Evolutionary conservation across 805 yeast genomes (phyloP), one percentile per base, ranked within the genome.

Genomic region (Blastobotrys americana): DNA sequence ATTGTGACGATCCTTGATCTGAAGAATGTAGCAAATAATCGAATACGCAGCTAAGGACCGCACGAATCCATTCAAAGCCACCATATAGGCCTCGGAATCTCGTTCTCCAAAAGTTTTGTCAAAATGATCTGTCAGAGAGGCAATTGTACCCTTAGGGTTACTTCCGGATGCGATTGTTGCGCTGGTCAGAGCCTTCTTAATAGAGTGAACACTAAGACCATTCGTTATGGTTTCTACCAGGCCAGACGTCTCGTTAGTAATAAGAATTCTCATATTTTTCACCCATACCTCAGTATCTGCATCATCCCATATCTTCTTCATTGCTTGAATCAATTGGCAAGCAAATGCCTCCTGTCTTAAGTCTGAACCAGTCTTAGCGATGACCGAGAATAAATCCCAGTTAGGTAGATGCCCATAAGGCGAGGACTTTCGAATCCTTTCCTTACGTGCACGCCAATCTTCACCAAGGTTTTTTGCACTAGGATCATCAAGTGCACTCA

Each of bases 261-360:
- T 82, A 48, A 93, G 69, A 45, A 93, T 93, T 55, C 86, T 80
- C 97, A 93, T 90, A 52, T 81, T 73, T 55, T 89, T 90, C 2
- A 89, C 93, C 97, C 98, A 93, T 3, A 81, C 86, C 21, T 74
- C 80, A 5, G 84, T 78, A 2, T 72, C 71, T 19, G 77, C 76
- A 23, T 70, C 74, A 39, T 76, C 75, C 97, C 97, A 93, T 37
- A 87, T 78, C 41, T 78, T 78, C 1, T 95, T 80, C 66, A 90
- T 85, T 19, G 95, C 82, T 49, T 84, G 82, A 42, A 93, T 90
- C 37, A 93, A 63, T 61, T 93, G 98, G 51, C 96, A 88, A 0
- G 98, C 98, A 70, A 93, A 88, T 0, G 98, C 96, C 63, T 93
- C 98, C 61, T 93, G 98, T 19, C 96, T 84, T 42, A 93, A 64